These are phyloP conservation scores for Alternaria viburni DNA, from an alignment of 2,329 filamentous ascomycete genomes.

Conservation along the genomic window DNA sequence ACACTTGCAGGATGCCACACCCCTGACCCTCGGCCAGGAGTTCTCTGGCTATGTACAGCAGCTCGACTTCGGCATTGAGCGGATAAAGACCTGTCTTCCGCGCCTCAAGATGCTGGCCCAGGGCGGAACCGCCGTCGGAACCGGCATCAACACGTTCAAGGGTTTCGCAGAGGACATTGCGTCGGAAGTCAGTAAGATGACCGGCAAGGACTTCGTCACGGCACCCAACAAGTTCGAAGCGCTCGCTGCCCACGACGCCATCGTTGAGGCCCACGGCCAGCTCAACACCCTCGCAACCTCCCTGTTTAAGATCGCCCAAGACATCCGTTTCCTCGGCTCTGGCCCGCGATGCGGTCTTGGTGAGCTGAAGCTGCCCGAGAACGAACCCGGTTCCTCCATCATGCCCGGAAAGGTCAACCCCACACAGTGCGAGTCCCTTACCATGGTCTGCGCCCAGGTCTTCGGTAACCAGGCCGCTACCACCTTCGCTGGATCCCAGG, in stretches of 20 bases:
- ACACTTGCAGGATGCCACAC: conserved; percentile 96
- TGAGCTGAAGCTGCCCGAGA: conserved; percentile 92
- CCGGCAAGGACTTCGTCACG: conserved; percentile 90
- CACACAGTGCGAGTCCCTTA: conserved; percentile 95
- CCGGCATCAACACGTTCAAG: conserved; percentile 95
- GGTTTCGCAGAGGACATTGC: conserved; percentile 95
- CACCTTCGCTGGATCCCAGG: conserved; percentile 94
- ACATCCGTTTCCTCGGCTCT: conserved; percentile 95
- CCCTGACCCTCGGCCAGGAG: conserved; percentile 92
- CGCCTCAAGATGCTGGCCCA: conserved; percentile 88
- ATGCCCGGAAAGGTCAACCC: conserved; percentile 99
- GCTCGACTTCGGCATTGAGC: conserved; percentile 87
- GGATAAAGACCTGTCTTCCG: conserved; percentile 81
- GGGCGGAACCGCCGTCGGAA: conserved; percentile 95
- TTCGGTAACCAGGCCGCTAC: conserved; percentile 96
- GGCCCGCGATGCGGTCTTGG: conserved; percentile 95
- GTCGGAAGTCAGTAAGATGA: conserved; percentile 88
- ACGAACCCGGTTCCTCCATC: conserved; percentile 96
- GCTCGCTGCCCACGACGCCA: conserved; percentile 91
- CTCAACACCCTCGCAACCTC: conserved; percentile 92
- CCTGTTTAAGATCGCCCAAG: conserved; percentile 97
- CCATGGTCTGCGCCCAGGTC: conserved; percentile 97
- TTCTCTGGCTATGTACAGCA: conserved; percentile 98
- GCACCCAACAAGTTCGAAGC: conserved; percentile 99
- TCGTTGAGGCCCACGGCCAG: conserved; percentile 91